Evolutionary conservation across 176 grass and related monocot species (phyloP).

Genomic region (Saccharum officinarum): DNA sequence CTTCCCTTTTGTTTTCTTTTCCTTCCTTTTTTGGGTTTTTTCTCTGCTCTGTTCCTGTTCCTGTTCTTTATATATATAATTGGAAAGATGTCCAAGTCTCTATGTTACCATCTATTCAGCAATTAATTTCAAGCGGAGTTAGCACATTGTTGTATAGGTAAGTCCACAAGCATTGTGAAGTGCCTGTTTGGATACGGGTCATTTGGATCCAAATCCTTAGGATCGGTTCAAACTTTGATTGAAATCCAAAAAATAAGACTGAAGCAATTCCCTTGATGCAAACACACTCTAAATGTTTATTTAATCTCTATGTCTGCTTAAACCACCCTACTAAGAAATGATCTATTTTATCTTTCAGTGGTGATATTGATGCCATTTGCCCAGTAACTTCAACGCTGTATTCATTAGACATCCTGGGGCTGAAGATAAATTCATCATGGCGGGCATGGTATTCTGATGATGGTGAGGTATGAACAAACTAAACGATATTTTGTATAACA

Average conservation of each 20-base stretch:
- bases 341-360: conserved; percentile 34
- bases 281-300: neutral
- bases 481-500: neutral
- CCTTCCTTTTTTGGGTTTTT: neutral
- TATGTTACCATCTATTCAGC: conserved; percentile 34
- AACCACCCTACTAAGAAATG: conserved; percentile 28
- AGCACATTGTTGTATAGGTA: conserved; percentile 52
- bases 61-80: neutral
- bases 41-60: neutral
- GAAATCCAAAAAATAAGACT: neutral
- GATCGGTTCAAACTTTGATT: neutral
- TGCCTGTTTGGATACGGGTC: neutral
- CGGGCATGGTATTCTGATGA: conserved; percentile 52
- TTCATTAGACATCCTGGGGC: conserved; percentile 40
- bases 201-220: neutral
- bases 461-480: conserved; percentile 32
- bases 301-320: neutral
- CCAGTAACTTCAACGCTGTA: conserved; percentile 56
- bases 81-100: conserved; percentile 42
- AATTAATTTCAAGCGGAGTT: conserved; percentile 40
- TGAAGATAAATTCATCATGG: conserved; percentile 42
- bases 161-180: neutral
- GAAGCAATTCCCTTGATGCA: neutral
- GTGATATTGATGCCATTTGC: conserved; percentile 56
- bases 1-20: neutral